phyloP scores from a whole-genome alignment of 805 yeast species.

The Candida taoyuanica region DNA sequence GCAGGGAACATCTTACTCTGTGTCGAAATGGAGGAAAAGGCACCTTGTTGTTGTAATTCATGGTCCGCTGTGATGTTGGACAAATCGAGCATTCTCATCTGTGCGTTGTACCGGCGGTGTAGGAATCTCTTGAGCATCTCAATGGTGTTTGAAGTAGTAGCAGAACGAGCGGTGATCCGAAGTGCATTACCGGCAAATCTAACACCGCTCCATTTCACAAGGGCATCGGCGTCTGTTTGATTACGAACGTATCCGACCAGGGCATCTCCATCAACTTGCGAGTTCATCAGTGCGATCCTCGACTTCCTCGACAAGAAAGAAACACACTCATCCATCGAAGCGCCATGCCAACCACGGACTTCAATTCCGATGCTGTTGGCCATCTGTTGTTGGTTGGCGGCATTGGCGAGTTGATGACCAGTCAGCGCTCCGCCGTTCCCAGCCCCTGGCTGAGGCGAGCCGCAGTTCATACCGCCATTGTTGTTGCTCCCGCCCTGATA shows the following conservation, averaged over 20 bases:
- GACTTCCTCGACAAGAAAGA: constrained; percentile 67
- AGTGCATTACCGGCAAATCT: constrained; percentile 73
- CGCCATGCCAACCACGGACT: constrained; percentile 79
- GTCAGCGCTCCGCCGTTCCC: constrained; percentile 7
- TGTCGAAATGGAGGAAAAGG: constrained; percentile 56
- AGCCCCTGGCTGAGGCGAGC: not conserved
- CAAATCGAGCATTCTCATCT: constrained; percentile 63
- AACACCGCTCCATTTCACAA: constrained; percentile 67
- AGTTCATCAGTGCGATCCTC: constrained; percentile 48
- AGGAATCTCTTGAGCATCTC: constrained; percentile 59
- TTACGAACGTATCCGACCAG: constrained; percentile 56
- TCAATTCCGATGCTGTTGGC: constrained; percentile 47
- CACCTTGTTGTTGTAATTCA: constrained; percentile 52
- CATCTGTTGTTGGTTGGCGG: constrained; percentile 13
- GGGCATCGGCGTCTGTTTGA: constrained; percentile 51
- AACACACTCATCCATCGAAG: constrained; percentile 61
- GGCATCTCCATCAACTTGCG: constrained; percentile 49
- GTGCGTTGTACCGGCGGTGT: constrained; percentile 60
- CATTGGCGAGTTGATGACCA: constrained; percentile 15
- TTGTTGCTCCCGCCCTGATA: constrained; percentile 1
- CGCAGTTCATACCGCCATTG: constrained; percentile 7
- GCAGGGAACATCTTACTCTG: constrained; percentile 87
- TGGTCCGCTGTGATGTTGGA: constrained; percentile 62
- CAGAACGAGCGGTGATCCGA: constrained; percentile 35
- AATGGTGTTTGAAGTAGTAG: constrained; percentile 44